These are phyloP conservation scores for Rosa chinensis DNA, from an alignment of 306 rosid species.

Conservation along the genomic window DNA sequence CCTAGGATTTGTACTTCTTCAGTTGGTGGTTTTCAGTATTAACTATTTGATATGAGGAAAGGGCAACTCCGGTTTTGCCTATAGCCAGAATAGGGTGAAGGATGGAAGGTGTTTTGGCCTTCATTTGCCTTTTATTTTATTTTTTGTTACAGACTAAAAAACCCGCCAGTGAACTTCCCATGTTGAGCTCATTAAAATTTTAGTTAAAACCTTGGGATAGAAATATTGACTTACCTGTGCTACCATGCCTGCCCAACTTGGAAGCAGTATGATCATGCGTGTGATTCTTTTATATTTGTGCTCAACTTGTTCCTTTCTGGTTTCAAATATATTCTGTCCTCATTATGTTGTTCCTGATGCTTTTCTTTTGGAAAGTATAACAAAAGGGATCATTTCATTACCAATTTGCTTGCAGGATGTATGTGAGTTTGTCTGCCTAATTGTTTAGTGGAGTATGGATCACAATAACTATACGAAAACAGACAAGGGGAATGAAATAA, in stretches of 20 bases:
- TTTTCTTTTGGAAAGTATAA: background rate
- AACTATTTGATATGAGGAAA: background rate
- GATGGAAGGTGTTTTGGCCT: background rate
- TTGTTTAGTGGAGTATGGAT: constrained; percentile 30
- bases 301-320: background rate
- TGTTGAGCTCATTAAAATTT: background rate
- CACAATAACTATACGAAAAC: constrained; percentile 30
- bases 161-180: background rate
- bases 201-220: background rate
- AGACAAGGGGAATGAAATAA: constrained; percentile 23
- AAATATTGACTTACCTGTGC: background rate
- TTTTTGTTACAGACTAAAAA: background rate
- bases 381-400: background rate
- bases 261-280: background rate
- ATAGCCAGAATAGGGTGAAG: background rate
- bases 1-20: background rate
- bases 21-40: background rate
- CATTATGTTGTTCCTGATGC: background rate
- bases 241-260: background rate
- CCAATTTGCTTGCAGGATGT: constrained; percentile 24
- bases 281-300: background rate
- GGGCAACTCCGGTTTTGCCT: background rate
- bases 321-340: background rate
- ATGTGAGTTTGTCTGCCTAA: background rate
- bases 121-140: background rate